A percentile compares a stretch with the other conserved stretches of the same genome.
Conservation (phyloP, 2,329 filamentous ascomycete genomes). For the Lasiodiplodia sp. region DNA sequence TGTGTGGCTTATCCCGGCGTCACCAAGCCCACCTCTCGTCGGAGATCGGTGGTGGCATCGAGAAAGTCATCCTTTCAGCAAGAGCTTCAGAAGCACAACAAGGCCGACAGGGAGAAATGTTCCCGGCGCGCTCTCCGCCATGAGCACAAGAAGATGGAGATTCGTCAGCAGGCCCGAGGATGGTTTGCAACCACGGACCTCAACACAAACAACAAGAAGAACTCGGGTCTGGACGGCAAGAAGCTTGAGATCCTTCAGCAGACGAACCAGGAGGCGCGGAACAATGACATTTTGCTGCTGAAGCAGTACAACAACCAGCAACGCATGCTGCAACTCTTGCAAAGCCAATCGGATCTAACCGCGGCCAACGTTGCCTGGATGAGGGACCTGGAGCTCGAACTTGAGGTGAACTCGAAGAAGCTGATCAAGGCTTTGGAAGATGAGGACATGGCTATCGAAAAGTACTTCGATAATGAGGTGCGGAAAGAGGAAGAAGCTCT, state of each 20-base stretch:
- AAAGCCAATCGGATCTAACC: neutral
- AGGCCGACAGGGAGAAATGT: conserved; percentile 21
- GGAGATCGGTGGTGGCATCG: neutral
- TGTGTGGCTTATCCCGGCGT: conserved; percentile 12
- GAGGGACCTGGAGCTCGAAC: conserved; percentile 1
- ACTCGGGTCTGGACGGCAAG: conserved; percentile 26
- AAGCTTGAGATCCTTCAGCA: conserved; percentile 28
- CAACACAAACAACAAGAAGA: conserved; percentile 29
- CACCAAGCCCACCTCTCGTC: conserved; percentile 2
- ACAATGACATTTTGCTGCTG: neutral
- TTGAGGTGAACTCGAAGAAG: neutral
- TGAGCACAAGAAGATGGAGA: conserved; percentile 28
- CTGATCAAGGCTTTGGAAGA: neutral
- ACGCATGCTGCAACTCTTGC: conserved; percentile 10
- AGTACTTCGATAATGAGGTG: neutral
- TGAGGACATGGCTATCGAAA: conserved; percentile 39
- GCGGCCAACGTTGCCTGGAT: conserved; percentile 14
- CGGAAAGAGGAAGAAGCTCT: conserved; percentile 10
- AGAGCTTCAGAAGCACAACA: conserved; percentile 19
- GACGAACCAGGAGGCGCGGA: conserved; percentile 23
- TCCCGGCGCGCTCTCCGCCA: conserved; percentile 13
- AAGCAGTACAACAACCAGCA: conserved; percentile 3
- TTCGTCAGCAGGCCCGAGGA: conserved; percentile 14
- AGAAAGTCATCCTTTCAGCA: conserved; percentile 8
- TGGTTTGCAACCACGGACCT: conserved; percentile 11